phyloP scores from a whole-genome alignment of 495 filamentous ascomycete species.

The Chaetomium cochliodes region DNA sequence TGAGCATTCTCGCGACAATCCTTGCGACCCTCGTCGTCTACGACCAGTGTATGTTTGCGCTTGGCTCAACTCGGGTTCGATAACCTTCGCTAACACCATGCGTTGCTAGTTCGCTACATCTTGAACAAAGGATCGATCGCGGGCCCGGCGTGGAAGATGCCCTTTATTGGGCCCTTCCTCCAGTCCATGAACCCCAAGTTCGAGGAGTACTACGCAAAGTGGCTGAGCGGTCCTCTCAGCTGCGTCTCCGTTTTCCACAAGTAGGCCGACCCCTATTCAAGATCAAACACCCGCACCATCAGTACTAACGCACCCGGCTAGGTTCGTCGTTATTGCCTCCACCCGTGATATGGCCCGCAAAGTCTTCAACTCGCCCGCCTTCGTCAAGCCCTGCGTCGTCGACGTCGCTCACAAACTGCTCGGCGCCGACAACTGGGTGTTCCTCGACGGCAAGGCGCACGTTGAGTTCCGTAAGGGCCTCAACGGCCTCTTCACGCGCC shows the following conservation, averaged over 20 bases:
- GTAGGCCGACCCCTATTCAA: slow-evolving; percentile 54
- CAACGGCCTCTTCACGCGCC: slow-evolving; percentile 90
- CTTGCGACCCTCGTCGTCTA: slow-evolving; percentile 72
- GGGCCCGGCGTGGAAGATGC: slow-evolving; percentile 80
- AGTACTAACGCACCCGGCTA: slow-evolving; percentile 34
- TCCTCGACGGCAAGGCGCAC: slow-evolving; percentile 91
- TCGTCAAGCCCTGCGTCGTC: slow-evolving; percentile 95
- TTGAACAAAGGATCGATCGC: slow-evolving; percentile 81
- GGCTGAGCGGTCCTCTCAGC: slow-evolving; percentile 84
- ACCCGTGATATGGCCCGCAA: slow-evolving; percentile 95
- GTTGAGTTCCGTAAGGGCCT: slow-evolving; percentile 97
- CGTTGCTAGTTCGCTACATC: slow-evolving; percentile 71
- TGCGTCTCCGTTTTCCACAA: slow-evolving; percentile 99
- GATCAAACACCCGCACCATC: neutral
- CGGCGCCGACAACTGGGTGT: slow-evolving; percentile 92
- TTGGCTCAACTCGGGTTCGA: neutral
- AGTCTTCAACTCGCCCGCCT: slow-evolving; percentile 90
- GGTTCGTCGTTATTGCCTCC: slow-evolving; percentile 96
- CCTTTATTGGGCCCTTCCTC: slow-evolving; percentile 95
- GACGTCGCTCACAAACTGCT: slow-evolving; percentile 94
- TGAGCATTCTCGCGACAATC: slow-evolving; percentile 63
- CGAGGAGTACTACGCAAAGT: slow-evolving; percentile 85
- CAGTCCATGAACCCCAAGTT: slow-evolving; percentile 91
- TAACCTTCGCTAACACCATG: slow-evolving; percentile 13
- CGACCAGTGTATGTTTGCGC: slow-evolving; percentile 69